phyloP scores from a whole-genome alignment of 805 yeast species.

The Pichia deserticola region DNA sequence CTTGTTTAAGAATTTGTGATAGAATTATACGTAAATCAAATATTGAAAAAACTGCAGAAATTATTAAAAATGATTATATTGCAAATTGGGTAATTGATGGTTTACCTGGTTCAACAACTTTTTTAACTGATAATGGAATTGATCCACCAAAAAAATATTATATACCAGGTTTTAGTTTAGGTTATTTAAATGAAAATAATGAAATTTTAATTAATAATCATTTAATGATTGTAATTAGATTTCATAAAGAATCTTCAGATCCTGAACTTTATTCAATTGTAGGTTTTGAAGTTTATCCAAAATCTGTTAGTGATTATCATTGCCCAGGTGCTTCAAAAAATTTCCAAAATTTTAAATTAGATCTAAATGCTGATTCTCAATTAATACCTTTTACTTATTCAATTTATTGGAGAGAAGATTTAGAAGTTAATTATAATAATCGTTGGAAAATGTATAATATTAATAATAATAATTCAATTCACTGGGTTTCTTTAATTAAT shows the following conservation, averaged over 20 bases:
- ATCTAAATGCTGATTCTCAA: constrained; percentile 33
- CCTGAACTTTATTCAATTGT: constrained; percentile 52
- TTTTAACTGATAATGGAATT: constrained; percentile 45
- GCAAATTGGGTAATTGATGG: constrained; percentile 82
- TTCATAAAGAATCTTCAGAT: constrained; percentile 42
- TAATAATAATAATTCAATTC: constrained; percentile 44
- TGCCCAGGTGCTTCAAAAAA: constrained; percentile 72
- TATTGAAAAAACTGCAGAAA: constrained; percentile 46
- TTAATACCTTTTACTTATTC: constrained; percentile 75
- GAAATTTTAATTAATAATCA: constrained; percentile 68
- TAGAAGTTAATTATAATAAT: constrained; percentile 51
- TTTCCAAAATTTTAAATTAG: constrained; percentile 49
- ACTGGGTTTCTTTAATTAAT: constrained; percentile 72
- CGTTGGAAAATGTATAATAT: constrained; percentile 61
- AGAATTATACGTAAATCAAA: constrained; percentile 47
- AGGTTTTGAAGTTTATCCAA: constrained; percentile 87
- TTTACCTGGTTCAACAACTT: constrained; percentile 83
- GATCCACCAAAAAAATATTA: constrained; percentile 50
- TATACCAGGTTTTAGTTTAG: constrained; percentile 82
- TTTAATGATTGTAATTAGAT: constrained; percentile 71
- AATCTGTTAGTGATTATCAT: constrained; percentile 54
- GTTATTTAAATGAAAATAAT: constrained; percentile 50
- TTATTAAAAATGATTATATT: constrained; percentile 63
- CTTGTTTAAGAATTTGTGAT: constrained; percentile 64
- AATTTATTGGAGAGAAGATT: constrained; percentile 83